These are phyloP conservation scores for Acanthamoeba lenticulata DNA, from an alignment of 208 protist species.

Conservation along the genomic window DNA sequence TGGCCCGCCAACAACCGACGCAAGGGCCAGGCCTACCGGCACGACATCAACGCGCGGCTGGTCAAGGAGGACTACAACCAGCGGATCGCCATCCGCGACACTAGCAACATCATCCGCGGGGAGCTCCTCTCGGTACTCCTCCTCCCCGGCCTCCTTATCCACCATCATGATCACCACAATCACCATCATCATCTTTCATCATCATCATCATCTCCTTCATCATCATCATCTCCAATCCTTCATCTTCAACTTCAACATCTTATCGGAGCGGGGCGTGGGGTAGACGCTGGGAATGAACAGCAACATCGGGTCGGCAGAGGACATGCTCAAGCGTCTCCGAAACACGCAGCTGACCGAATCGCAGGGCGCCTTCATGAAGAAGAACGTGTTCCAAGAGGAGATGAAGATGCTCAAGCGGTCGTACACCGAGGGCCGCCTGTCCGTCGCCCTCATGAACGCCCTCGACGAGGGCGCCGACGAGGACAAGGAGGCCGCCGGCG, in stretches of 20 bases:
- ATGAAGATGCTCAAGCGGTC: slow-evolving; percentile 37
- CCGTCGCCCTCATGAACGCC: background rate
- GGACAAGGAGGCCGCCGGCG: background rate
- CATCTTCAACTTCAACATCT: background rate
- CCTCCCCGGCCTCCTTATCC: background rate
- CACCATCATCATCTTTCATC: too few species aligned
- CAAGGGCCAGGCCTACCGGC: background rate
- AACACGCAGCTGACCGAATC: slow-evolving; percentile 23
- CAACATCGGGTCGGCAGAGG: background rate
- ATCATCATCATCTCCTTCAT: too few species aligned
- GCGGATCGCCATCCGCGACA: slow-evolving; percentile 37
- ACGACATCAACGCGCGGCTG: slow-evolving; percentile 18
- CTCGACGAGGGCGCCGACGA: background rate
- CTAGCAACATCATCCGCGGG: background rate
- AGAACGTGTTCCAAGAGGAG: slow-evolving; percentile 60
- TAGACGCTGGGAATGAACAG: slow-evolving; percentile 11
- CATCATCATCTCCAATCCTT: too few species aligned
- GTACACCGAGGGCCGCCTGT: slow-evolving; percentile 15
- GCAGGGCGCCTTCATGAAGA: slow-evolving; percentile 47
- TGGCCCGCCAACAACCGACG: background rate
- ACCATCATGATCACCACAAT: background rate
- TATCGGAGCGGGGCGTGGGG: background rate
- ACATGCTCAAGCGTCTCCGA: background rate
- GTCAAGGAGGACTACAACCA: slow-evolving; percentile 27
- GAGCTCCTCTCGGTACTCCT: background rate